These are phyloP conservation scores for Gossypium thurberi DNA, from an alignment of 345 rosid species.

Conservation along the genomic window DNA sequence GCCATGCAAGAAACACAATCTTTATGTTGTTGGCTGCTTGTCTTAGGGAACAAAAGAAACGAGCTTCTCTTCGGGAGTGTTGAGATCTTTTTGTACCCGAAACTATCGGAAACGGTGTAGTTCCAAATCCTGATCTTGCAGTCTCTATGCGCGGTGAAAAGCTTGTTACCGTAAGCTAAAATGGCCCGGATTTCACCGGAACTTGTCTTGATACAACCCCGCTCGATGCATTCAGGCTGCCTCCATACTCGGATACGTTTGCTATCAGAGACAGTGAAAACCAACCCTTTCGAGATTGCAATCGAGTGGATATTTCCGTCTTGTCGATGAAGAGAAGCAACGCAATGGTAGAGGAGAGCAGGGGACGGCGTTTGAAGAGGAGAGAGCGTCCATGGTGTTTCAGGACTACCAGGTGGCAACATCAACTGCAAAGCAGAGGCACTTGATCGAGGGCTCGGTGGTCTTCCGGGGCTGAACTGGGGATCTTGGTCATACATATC, in stretches of 20 bases:
- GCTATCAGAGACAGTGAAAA: slow-evolving; percentile 43
- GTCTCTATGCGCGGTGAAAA: slow-evolving; percentile 47
- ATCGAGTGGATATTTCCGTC: slow-evolving; percentile 43
- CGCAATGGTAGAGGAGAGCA: slow-evolving; percentile 41
- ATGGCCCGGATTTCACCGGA: slow-evolving; percentile 34
- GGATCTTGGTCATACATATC: slow-evolving; percentile 29
- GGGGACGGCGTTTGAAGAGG: slow-evolving; percentile 38
- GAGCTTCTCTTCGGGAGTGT: slow-evolving; percentile 34
- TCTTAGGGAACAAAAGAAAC: slow-evolving; percentile 22
- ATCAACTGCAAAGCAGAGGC: slow-evolving; percentile 6
- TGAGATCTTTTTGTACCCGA: slow-evolving; percentile 23
- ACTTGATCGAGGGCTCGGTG: slow-evolving; percentile 10
- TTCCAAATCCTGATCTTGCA: slow-evolving; percentile 37
- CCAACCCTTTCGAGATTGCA: slow-evolving; percentile 37
- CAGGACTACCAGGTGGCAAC: slow-evolving; percentile 28
- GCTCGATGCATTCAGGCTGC: slow-evolving; percentile 35
- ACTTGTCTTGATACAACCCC: slow-evolving; percentile 31
- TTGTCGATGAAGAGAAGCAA: slow-evolving; percentile 37
- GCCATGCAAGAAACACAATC: slow-evolving; percentile 48
- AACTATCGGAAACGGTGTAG: slow-evolving; percentile 26
- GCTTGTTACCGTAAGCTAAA: slow-evolving; percentile 31
- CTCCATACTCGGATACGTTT: slow-evolving; percentile 45
- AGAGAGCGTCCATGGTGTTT: slow-evolving; percentile 45
- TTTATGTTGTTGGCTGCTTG: slow-evolving; percentile 26
- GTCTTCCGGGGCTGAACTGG: slow-evolving; percentile 31